These are phyloP conservation scores for Henckelia pumila DNA, from an alignment of 257 asterid species.

Conservation along the genomic window DNA sequence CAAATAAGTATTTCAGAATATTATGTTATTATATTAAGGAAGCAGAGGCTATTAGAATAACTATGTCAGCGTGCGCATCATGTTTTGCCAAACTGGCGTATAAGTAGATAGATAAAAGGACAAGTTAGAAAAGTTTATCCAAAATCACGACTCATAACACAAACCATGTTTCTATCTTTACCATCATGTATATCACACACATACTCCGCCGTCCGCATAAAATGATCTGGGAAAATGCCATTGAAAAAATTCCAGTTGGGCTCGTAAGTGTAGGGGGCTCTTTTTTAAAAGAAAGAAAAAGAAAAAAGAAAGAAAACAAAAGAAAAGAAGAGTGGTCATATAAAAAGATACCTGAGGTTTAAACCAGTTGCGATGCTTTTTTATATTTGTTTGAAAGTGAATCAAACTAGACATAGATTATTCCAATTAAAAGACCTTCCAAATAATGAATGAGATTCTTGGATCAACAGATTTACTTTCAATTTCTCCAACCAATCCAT, in stretches of 20 bases:
- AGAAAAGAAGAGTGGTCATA: neutral
- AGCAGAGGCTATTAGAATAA: neutral
- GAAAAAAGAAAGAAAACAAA: too few relatives aligned
- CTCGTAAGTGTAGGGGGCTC: neutral
- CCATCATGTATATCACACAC: neutral
- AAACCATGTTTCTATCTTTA: neutral
- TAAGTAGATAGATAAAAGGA: neutral
- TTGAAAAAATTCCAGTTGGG: neutral
- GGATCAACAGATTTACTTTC: conserved; percentile 9
- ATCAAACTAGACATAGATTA: neutral
- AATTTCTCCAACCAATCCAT: neutral
- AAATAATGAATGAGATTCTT: neutral
- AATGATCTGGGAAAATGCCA: neutral
- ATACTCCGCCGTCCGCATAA: neutral
- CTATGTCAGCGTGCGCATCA: neutral
- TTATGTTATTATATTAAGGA: neutral
- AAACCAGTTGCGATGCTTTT: neutral
- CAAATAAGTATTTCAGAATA: neutral
- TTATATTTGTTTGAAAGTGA: neutral
- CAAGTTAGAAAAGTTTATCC: neutral
- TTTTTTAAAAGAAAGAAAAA: too few relatives aligned
- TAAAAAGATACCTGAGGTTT: neutral
- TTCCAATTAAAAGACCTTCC: neutral
- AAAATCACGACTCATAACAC: neutral
- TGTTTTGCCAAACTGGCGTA: neutral